Evolutionary conservation across 1,139 yeast species (phyloP), one percentile per base, ranked within the genome.

Genomic region (Pneumocystis jirovecii): DNA sequence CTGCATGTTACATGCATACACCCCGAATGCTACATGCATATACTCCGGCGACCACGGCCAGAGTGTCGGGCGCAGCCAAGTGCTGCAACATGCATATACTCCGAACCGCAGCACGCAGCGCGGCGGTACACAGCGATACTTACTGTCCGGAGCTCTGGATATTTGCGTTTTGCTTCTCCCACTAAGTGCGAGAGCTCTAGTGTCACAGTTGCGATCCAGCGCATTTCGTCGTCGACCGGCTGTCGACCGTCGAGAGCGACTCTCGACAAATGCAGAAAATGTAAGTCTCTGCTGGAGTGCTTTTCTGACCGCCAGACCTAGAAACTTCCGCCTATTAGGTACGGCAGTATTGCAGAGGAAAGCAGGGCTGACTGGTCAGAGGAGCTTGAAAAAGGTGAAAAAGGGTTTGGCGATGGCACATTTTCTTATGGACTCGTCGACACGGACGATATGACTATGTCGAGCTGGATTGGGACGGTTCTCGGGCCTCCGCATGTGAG

Each of bases 371-470:
- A 34, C 8, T 4, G 37, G 19, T 10, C 19, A 40, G 98, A 93
- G 78, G 98, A 93, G 77, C 81, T 95, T 70, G 99, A 95, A 76
- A 93, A 91, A 74, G 98, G 98, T 64, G 99, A 95, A 75, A 95
- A 95, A 75, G 98, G 98, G 19, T 80, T 89, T 65, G 97, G 98
- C 39, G 95, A 97, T 45, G 97, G 95, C 75, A 87, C 96, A 34
- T 91, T 96, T 75, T 91, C 97, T 29, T 89, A 91, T 72, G 97
- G 97, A 0, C 80, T 91, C 65, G 84, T 89, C 57, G 91, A 87
- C 73, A 85, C 87, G 70, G 96, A 88, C 71, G 97, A 91, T 74
- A 88, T 89, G 70, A 81, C 91, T 68, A 88, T 91, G 95, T 87
- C 96, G 7, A 78, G 85, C 72, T 91, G 97, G 97, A 91, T 90